These are phyloP conservation scores for Ustilago shanxiensis DNA, from an alignment of 1,284 basidiomycete species.

Conservation along the genomic window DNA sequence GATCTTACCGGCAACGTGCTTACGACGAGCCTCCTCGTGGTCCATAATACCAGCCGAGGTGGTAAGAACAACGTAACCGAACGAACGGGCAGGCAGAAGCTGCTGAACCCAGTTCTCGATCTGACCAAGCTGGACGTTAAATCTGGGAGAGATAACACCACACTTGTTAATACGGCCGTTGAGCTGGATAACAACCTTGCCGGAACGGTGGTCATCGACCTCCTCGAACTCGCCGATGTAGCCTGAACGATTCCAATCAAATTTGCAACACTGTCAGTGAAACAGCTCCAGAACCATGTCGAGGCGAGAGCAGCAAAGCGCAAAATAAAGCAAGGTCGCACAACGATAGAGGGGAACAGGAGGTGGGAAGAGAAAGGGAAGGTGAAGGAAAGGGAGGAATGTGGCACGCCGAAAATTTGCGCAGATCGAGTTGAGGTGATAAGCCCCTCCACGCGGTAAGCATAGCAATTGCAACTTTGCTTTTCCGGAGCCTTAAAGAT, in stretches of 20 bases:
- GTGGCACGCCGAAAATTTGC: slow-evolving; percentile 58
- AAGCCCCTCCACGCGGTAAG: slow-evolving; percentile 48
- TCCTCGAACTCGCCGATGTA: slow-evolving; percentile 99
- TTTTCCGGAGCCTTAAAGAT: slow-evolving; percentile 70
- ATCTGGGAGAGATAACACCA: slow-evolving; percentile 97
- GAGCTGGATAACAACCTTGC: slow-evolving; percentile 98
- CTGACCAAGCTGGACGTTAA: slow-evolving; percentile 92
- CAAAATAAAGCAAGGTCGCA: slow-evolving; percentile 1
- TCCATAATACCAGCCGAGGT: slow-evolving; percentile 99
- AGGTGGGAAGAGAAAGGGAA: not conserved
- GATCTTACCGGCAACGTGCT: slow-evolving; percentile 92
- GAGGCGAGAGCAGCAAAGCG: not conserved
- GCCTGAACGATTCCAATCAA: too few relatives aligned
- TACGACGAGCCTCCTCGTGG: slow-evolving; percentile 98
- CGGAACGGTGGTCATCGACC: slow-evolving; percentile 98
- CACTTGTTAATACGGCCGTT: slow-evolving; percentile 97
- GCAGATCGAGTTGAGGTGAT: slow-evolving; percentile 35
- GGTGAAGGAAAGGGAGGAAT: slow-evolving; percentile 6
- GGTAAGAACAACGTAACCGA: slow-evolving; percentile 96
- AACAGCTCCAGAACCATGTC: not conserved
- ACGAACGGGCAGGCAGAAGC: slow-evolving; percentile 78
- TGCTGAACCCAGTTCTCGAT: slow-evolving; percentile 83
- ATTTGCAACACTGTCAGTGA: slow-evolving; percentile 8
- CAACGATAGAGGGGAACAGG: not conserved
- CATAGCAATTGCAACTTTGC: slow-evolving; percentile 57